Percentiles rank a stretch among this genome's conserved stretches.
These are phyloP conservation scores for Verticillium nubilum DNA, from an alignment of 2,329 filamentous ascomycete genomes.

Conservation along the genomic window DNA sequence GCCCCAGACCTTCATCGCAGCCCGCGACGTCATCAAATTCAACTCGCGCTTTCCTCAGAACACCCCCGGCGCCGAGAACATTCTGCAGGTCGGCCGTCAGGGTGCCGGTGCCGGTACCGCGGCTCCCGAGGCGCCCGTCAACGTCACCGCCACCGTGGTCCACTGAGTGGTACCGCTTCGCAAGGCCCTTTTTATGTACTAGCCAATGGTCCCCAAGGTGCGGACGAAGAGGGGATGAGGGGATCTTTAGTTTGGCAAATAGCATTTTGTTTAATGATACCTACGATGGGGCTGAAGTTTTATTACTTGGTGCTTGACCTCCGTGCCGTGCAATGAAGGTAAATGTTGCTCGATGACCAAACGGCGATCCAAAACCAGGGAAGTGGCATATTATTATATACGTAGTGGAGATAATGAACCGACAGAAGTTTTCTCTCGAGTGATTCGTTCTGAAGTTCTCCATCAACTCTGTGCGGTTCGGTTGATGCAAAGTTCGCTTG, in stretches of 20 bases:
- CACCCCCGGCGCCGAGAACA: conserved; percentile 30
- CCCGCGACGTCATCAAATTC: conserved; percentile 38
- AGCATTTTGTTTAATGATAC: background rate
- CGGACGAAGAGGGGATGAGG: background rate
- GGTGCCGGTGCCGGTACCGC: background rate
- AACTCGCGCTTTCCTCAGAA: conserved; percentile 42
- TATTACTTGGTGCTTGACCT: background rate
- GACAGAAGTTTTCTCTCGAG: no score
- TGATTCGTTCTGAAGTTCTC: no score
- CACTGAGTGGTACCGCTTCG: background rate
- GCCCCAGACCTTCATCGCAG: conserved; percentile 28
- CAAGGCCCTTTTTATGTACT: background rate
- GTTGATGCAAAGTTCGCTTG: no score
- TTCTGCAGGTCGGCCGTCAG: conserved; percentile 19
- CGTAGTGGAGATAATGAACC: no score
- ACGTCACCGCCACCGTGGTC: background rate
- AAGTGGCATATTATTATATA: no score
- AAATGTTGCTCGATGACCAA: no score
- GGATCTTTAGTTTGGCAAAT: background rate
- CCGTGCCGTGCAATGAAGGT: no score
- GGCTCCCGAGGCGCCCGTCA: background rate
- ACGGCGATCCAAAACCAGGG: no score
- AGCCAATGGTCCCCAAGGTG: background rate
- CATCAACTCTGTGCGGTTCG: no score
- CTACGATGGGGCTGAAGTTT: background rate